These are phyloP conservation scores for Mycena chlorophos DNA, from an alignment of 768 basidiomycete genomes.

Conservation along the genomic window DNA sequence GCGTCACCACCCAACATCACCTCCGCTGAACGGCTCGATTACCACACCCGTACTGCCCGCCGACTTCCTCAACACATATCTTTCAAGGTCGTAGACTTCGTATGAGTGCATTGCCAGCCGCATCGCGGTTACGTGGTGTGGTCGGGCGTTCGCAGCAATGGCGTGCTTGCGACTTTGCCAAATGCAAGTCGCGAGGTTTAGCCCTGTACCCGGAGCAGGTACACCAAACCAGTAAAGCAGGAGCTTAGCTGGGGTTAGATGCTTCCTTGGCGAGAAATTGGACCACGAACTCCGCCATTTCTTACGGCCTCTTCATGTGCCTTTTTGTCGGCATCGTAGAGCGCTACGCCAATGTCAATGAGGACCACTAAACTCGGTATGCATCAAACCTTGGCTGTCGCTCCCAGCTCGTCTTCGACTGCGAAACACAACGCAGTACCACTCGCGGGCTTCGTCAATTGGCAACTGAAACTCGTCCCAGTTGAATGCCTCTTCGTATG, in stretches of 20 bases:
- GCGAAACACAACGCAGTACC: slow-evolving; percentile 92
- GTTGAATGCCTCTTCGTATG: slow-evolving; percentile 84
- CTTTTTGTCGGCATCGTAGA: slow-evolving; percentile 83
- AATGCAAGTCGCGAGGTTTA: slow-evolving; percentile 94
- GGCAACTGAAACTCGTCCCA: slow-evolving; percentile 75
- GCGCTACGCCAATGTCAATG: slow-evolving; percentile 40
- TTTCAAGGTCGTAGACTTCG: slow-evolving; percentile 75
- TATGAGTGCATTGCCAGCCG: slow-evolving; percentile 74
- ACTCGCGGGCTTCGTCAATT: slow-evolving; percentile 73
- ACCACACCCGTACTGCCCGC: slow-evolving; percentile 56
- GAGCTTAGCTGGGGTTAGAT: slow-evolving; percentile 44
- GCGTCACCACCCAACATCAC: slow-evolving; percentile 77
- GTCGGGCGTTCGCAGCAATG: slow-evolving; percentile 72
- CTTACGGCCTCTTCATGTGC: slow-evolving; percentile 93
- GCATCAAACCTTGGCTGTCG: slow-evolving; percentile 56
- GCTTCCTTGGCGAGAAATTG: neutral
- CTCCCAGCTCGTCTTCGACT: slow-evolving; percentile 72
- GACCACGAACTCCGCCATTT: slow-evolving; percentile 72
- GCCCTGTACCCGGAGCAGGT: slow-evolving; percentile 69
- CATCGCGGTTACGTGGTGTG: slow-evolving; percentile 83
- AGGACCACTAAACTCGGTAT: neutral
- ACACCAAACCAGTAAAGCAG: slow-evolving; percentile 95
- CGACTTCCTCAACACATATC: slow-evolving; percentile 70
- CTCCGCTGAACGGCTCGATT: slow-evolving; percentile 60
- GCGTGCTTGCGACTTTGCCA: slow-evolving; percentile 92